Evolutionary conservation across 2,329 filamentous ascomycete species (phyloP).

Genomic region (Ascocoryne sarcoides): DNA sequence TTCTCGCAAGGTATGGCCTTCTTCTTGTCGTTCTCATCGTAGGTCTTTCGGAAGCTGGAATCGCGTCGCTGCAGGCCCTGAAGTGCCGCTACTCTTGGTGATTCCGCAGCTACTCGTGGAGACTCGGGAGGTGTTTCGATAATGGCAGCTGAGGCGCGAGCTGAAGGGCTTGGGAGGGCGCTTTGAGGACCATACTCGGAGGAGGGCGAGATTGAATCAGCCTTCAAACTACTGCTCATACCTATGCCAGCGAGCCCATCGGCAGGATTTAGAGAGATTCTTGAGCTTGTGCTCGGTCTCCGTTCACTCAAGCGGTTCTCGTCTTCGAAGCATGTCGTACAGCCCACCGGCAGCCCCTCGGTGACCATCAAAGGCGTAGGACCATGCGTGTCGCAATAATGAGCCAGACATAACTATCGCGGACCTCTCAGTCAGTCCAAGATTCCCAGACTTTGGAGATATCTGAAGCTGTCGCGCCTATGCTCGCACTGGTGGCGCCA

Average conservation of each 20-base stretch:
- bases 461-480: constrained; percentile 1
- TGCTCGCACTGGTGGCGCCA: constrained; percentile 8
- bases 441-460: background rate
- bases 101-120: constrained; percentile 41
- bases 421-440: constrained; percentile 14
- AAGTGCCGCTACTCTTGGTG: constrained; percentile 38
- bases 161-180: constrained; percentile 24
- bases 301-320: constrained; percentile 22
- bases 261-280: constrained; percentile 18
- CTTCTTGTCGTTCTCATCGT: constrained; percentile 56
- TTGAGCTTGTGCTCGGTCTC: constrained; percentile 21
- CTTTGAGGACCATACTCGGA: constrained; percentile 5
- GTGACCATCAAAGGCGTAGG: constrained; percentile 63
- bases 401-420: constrained; percentile 55
- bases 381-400: constrained; percentile 63
- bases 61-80: constrained; percentile 37
- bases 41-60: constrained; percentile 53
- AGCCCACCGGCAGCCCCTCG: constrained; percentile 54
- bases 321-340: constrained; percentile 49
- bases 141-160: constrained; percentile 38
- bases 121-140: constrained; percentile 49
- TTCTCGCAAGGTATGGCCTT: constrained; percentile 58
- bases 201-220: constrained; percentile 6
- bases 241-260: constrained; percentile 13
- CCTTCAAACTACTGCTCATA: background rate